These are phyloP conservation scores for Larix kaempferi DNA, from an alignment of 75 land plant species.

Conservation along the genomic window DNA sequence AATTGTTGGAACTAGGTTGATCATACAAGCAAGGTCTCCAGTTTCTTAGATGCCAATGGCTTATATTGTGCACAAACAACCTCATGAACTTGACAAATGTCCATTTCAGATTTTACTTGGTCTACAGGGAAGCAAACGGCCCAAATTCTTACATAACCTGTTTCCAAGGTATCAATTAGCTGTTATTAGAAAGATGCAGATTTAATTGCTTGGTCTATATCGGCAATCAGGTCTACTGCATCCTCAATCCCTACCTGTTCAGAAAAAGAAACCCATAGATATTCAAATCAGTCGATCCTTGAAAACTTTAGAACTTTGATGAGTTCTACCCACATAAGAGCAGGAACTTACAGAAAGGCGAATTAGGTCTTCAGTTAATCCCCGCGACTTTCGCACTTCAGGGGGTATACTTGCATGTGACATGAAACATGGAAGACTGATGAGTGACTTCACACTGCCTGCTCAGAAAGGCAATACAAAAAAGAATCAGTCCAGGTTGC, in stretches of 20 bases:
- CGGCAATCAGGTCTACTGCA: slow-evolving; percentile 80
- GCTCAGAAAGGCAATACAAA: slow-evolving; percentile 1
- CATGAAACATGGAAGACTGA: slow-evolving; percentile 98
- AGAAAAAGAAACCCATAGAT: background rate
- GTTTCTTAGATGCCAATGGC: no score
- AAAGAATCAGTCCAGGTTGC: background rate
- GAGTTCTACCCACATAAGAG: background rate
- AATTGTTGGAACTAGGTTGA: no score
- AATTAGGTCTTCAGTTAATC: slow-evolving; percentile 81
- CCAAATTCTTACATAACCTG: no score
- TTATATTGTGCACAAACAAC: no score
- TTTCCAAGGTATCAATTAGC: no score
- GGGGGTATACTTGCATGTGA: slow-evolving; percentile 96
- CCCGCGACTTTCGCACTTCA: slow-evolving; percentile 73
- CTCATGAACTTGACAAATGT: no score
- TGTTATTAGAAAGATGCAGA: slow-evolving; percentile 44
- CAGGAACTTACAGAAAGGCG: slow-evolving; percentile 65
- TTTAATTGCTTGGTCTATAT: slow-evolving; percentile 64
- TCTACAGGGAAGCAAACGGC: no score
- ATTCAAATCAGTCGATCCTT: background rate
- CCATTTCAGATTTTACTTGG: no score
- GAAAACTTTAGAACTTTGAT: background rate
- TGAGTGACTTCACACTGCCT: slow-evolving; percentile 98
- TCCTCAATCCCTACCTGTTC: slow-evolving; percentile 86
- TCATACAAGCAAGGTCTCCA: no score